Evolutionary conservation across 176 grass and related monocot genomes (phyloP), one percentile per base, ranked within the genome.

Genomic region (Otatea glauca): DNA sequence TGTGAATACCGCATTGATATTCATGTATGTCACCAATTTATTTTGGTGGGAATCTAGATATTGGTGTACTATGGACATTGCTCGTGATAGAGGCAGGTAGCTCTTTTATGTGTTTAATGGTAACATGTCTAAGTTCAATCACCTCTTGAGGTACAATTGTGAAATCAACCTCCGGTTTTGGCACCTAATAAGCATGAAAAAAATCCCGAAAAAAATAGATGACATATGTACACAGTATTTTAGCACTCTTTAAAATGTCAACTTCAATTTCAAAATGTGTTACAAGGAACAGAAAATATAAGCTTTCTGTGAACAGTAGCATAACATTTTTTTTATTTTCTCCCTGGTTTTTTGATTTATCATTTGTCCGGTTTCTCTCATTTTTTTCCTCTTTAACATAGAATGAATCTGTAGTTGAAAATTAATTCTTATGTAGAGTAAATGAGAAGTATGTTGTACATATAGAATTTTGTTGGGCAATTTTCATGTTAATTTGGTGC

Each of bases 1-100:
- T 66, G 97, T 96, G 74, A 99, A 99, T 75, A 99, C 97, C 56
- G 81, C 81, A 59, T 58, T 99, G 82, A 99, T 99, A 93, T 86
- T 99, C 86, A 91, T 96, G 50, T 99, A 99, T 83, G 85, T 96
- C 73, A 99, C 97, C 8, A 99, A 99, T 79, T 99, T 99, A 61
- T 96, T 96, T 78, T 96, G 91, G 97, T 99, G 97, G 97, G 97
- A 99, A 78, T 92, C 97, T 81, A 93, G 97, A 71, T 99, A 99
- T 78, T 99, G 97, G 97, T 96, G 93, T 68, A 99, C 97, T 3
- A 99, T 99, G 97, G 97, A 99, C 79, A 99, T 99, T 78, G 97
- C 93, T 82, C 93, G 96, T 84, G 97, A 99, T 78, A 94, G 97
- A 92, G 97, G 97, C 96, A 73, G 7, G 71, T 0, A 73, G 1